Base-by-base conservation (phyloP, 108 stramenopile species). In the Cyclotella choctawhatcheeana region DNA sequence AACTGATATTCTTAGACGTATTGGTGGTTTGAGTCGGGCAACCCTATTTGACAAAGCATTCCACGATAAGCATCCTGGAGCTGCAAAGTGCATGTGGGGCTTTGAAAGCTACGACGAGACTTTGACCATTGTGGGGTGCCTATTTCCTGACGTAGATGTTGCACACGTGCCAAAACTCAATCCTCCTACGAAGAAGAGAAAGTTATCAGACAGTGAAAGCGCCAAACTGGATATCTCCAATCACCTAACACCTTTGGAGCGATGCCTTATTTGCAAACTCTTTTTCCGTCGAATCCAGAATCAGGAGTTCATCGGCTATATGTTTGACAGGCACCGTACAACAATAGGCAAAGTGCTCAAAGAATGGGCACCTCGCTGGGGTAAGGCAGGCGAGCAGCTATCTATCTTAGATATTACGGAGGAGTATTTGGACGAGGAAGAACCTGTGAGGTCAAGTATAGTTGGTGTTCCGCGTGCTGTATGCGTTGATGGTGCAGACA, bases 361-460 rank as follows among this genome's bases (percentile, higher is more conserved):
- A 44, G 52, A 53, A 13, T 67, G 67, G 67, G 67, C 51, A 21
- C 67, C 67, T 21, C 14, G 33, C 6, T 67, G 51, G 67, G 67
- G 32, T 10, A 54, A 52, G 8, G 67, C 33, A 5, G 67, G 67
- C 6, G 52, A 34, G 35, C 14, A 67, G 12, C 22, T 53, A 13
- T 67, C 27, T 2, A 34, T 30, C 4, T 35, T 67, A 14, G 67
- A 67, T 37, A 34, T 67, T 6, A 25, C 53, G 20, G n/a, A 21
- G 12, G 24, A 33, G 8, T 67, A 37, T 24, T 33, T 67, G n/a
- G 22, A 32, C 3, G 26, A n/a, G 3, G 67, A 67, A 40, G 67
- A 14, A 40, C 67, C 67, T 13, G 67, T 53, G 16, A n/a, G 50
- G n/a, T 34, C 27, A 12, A 52, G 20, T 3, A 3, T 16, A 16